These are phyloP conservation scores for Agrocybe chaxingu DNA, from an alignment of 768 basidiomycete species.

Conservation along the genomic window DNA sequence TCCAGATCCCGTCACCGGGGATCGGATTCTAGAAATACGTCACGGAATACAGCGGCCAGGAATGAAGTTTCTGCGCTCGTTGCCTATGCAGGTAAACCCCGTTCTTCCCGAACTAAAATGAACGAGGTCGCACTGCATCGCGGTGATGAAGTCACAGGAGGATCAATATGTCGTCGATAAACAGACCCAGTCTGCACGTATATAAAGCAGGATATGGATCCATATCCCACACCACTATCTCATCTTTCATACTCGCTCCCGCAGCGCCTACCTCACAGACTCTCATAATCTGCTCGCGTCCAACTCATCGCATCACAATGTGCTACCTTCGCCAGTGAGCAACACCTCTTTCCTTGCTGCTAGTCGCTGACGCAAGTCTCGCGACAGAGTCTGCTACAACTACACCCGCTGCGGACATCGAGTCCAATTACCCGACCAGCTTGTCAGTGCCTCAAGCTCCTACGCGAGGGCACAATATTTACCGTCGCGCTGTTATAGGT, in stretches of 20 bases:
- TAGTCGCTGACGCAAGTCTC: slow-evolving; percentile 12
- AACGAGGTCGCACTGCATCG: slow-evolving; percentile 4
- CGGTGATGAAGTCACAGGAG: background rate
- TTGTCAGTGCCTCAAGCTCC: background rate
- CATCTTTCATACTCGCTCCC: too few species aligned
- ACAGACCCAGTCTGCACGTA: too few species aligned
- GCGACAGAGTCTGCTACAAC: slow-evolving; percentile 39
- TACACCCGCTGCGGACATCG: slow-evolving; percentile 49
- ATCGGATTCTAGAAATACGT: slow-evolving; percentile 18
- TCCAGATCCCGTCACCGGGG: slow-evolving; percentile 3
- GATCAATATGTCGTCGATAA: slow-evolving; percentile 2
- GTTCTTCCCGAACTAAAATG: slow-evolving; percentile 4
- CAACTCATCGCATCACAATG: slow-evolving; percentile 28
- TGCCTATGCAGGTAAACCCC: slow-evolving; percentile 5
- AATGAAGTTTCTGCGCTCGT: slow-evolving; percentile 8
- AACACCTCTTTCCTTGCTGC: background rate
- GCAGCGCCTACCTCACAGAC: slow-evolving; percentile 2
- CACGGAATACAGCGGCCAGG: slow-evolving; percentile 14
- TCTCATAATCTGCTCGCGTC: slow-evolving; percentile 1
- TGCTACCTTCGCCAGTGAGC: slow-evolving; percentile 56
- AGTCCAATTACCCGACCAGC: slow-evolving; percentile 28
- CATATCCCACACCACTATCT: too few species aligned
- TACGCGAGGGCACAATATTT: slow-evolving; percentile 4
- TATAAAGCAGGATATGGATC: background rate
- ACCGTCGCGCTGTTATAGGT: slow-evolving; percentile 31